phyloP scores from a whole-genome alignment of 352 stramenopile species.

The Globisporangium acanthophoron region DNA sequence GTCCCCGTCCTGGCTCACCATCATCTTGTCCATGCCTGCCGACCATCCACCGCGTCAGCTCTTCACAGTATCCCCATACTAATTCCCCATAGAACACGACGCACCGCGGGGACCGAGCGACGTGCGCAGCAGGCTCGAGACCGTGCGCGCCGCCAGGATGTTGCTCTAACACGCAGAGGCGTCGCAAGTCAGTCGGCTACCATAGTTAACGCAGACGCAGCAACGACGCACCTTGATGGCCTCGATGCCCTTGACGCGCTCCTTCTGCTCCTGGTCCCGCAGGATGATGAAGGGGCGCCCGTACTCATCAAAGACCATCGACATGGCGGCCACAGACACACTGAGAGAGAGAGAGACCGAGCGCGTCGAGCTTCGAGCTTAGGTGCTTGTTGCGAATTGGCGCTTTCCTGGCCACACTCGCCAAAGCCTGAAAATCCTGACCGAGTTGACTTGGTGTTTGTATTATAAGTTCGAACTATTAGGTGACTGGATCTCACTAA shows the following conservation, averaged over 20 bases:
- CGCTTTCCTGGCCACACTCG: too few relatives aligned
- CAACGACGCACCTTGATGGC: conserved; percentile 89
- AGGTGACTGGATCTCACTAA: too few relatives aligned
- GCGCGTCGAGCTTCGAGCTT: too few relatives aligned
- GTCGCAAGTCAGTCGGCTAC: too few relatives aligned
- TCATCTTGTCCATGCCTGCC: conserved; percentile 98
- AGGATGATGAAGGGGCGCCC: conserved; percentile 99
- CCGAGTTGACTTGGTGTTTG: too few relatives aligned
- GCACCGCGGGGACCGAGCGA: conserved; percentile 96
- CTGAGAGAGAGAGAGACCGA: too few relatives aligned
- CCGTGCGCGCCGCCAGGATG: conserved; percentile 96
- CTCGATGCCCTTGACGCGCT: conserved; percentile 97
- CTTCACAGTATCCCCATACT: too few relatives aligned
- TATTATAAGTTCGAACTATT: not conserved
- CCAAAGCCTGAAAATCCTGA: too few relatives aligned
- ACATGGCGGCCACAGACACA: conserved; percentile 49
- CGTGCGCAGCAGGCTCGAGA: conserved; percentile 96
- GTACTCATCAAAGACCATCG: conserved; percentile 98
- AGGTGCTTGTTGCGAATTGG: too few relatives aligned
- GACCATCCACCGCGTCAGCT: not conserved
- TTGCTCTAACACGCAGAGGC: conserved; percentile 82
- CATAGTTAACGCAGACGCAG: too few relatives aligned
- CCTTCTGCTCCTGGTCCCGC: conserved; percentile 97
- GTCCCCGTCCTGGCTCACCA: conserved; percentile 98
- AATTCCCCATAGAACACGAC: conserved; percentile 3